Percentiles rank a stretch among this genome's conserved stretches.
Evolutionary conservation across 768 basidiomycete genomes (phyloP).

Genomic region (Panus rudis): DNA sequence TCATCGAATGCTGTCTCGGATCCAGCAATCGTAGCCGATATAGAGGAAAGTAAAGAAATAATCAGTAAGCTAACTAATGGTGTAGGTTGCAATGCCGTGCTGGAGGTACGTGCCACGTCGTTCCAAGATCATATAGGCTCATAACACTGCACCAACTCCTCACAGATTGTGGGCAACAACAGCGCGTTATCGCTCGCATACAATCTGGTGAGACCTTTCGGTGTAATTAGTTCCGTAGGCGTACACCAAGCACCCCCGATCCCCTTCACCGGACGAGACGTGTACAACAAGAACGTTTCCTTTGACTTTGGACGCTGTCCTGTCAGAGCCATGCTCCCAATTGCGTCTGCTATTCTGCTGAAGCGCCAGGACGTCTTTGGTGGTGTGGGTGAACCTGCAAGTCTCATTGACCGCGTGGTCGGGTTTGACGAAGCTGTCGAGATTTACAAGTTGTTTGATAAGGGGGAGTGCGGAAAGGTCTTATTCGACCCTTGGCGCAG

Average conservation of each 20-base stretch:
- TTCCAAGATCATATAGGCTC: background rate
- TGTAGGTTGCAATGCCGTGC: slow-evolving; percentile 54
- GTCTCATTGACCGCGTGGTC: slow-evolving; percentile 65
- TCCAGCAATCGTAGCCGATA: slow-evolving; percentile 42
- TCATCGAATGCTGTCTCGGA: slow-evolving; percentile 37
- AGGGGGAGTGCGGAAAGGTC: slow-evolving; percentile 67
- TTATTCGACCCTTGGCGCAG: slow-evolving; percentile 72
- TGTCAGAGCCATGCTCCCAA: slow-evolving; percentile 68
- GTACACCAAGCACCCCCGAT: slow-evolving; percentile 51
- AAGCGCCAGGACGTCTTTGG: slow-evolving; percentile 71
- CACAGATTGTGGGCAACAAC: slow-evolving; percentile 63
- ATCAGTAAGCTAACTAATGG: slow-evolving; percentile 47
- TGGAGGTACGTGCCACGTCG: slow-evolving; percentile 44
- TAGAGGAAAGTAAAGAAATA: slow-evolving; percentile 43
- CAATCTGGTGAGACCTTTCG: slow-evolving; percentile 68
- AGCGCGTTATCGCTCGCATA: slow-evolving; percentile 60
- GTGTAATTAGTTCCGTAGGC: slow-evolving; percentile 68
- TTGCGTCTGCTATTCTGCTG: slow-evolving; percentile 61
- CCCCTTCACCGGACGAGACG: slow-evolving; percentile 46
- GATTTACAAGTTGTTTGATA: slow-evolving; percentile 62
- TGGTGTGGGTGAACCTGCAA: slow-evolving; percentile 52
- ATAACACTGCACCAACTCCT: background rate
- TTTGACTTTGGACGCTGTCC: slow-evolving; percentile 80
- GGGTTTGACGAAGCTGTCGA: slow-evolving; percentile 48
- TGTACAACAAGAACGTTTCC: slow-evolving; percentile 75